Conservation (phyloP, 2,329 filamentous ascomycete genomes). For the Calonectria montana region DNA sequence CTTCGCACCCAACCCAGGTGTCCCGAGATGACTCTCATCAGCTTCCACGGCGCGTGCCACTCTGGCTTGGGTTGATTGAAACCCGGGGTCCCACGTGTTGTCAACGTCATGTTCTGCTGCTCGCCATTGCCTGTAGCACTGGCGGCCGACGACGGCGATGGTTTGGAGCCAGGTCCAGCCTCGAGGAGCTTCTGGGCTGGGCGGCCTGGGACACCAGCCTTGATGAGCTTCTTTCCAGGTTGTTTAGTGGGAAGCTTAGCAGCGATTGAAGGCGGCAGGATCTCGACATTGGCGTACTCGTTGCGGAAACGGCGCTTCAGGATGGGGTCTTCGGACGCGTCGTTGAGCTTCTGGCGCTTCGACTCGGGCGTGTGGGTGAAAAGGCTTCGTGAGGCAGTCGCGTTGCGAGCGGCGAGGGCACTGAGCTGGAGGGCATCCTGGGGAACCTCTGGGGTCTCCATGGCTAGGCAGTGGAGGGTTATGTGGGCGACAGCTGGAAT, state of each 20-base stretch:
- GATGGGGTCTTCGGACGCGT: slow-evolving; percentile 47
- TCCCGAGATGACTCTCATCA: slow-evolving; percentile 96
- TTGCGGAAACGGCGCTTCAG: slow-evolving; percentile 66
- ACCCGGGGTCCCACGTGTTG: slow-evolving; percentile 43
- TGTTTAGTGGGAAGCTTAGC: slow-evolving; percentile 76
- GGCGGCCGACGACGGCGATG: slow-evolving; percentile 53
- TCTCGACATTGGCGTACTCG: slow-evolving; percentile 83
- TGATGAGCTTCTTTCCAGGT: slow-evolving; percentile 51
- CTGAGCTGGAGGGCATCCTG: slow-evolving; percentile 49
- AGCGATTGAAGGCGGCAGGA: slow-evolving; percentile 81
- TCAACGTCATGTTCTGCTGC: slow-evolving; percentile 47
- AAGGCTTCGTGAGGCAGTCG: slow-evolving; percentile 46
- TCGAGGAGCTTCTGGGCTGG: slow-evolving; percentile 54
- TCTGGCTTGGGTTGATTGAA: slow-evolving; percentile 75
- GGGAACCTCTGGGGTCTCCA: slow-evolving; percentile 49
- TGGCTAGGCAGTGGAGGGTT: slow-evolving; percentile 30
- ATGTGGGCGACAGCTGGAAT: neutral
- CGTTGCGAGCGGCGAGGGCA: slow-evolving; percentile 50
- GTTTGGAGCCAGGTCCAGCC: slow-evolving; percentile 47
- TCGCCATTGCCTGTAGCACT: slow-evolving; percentile 25
- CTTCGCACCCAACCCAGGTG: slow-evolving; percentile 95
- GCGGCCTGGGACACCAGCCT: slow-evolving; percentile 58
- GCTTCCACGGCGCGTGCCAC: slow-evolving; percentile 98
- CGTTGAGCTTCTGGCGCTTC: slow-evolving; percentile 55
- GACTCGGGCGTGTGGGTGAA: slow-evolving; percentile 44